A percentile compares a stretch with the other conserved stretches of the same genome.
phyloP scores from a whole-genome alignment of 192 early-diverging fungal species.

The Linnemannia exigua region DNA sequence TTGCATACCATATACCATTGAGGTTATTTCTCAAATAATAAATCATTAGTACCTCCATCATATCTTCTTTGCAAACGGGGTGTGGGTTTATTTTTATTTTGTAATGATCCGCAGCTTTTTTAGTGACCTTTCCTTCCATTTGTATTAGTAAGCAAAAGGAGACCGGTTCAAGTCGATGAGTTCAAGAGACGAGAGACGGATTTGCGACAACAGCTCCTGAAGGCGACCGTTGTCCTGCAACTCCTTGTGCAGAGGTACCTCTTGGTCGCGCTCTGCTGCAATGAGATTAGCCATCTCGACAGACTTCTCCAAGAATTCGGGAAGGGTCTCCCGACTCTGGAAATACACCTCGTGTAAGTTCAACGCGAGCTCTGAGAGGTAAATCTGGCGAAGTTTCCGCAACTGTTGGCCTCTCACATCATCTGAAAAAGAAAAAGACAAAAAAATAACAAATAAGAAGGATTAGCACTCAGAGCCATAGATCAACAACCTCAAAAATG shows the following conservation, averaged over 20 bases:
- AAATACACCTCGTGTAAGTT: slow-evolving; percentile 78
- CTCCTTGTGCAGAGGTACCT: slow-evolving; percentile 62
- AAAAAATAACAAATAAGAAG: not conserved
- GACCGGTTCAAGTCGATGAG: slow-evolving; percentile 22
- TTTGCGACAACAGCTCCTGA: slow-evolving; percentile 61
- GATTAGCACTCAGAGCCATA: not conserved
- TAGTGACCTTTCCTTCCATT: too few species aligned
- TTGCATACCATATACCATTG: not conserved
- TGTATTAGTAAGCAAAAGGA: slow-evolving; percentile 41
- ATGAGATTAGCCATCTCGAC: slow-evolving; percentile 69
- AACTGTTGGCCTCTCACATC: slow-evolving; percentile 56
- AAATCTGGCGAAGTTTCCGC: slow-evolving; percentile 63
- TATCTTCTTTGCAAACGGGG: too few species aligned
- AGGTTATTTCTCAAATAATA: not conserved
- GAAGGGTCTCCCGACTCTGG: slow-evolving; percentile 70
- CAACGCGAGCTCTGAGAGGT: slow-evolving; percentile 77
- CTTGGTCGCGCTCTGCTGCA: slow-evolving; percentile 61
- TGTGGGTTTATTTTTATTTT: too few species aligned
- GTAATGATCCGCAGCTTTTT: too few species aligned
- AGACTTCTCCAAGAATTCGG: slow-evolving; percentile 54
- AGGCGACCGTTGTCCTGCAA: slow-evolving; percentile 59
- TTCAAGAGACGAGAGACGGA: slow-evolving; percentile 62
- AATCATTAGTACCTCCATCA: too few species aligned
- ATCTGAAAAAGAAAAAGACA: slow-evolving; percentile 21
- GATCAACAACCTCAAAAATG: not conserved